Conservation (phyloP, 2,329 filamentous ascomycete species). For the Clarireedia homoeocarpa region DNA sequence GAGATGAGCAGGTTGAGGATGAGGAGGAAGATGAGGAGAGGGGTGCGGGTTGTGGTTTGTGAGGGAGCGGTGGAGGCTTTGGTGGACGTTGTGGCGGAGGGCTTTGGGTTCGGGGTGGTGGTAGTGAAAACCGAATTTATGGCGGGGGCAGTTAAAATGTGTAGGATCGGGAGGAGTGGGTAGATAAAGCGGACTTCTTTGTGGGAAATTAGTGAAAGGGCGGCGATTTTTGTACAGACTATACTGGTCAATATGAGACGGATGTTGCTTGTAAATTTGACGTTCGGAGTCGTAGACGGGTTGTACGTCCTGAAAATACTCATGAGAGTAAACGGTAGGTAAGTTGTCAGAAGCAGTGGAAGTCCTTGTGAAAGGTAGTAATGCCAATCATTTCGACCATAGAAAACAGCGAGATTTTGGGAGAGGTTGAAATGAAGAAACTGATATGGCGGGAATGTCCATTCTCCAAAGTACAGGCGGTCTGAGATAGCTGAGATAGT, state of each 20-base stretch:
- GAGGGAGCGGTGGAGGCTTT: conserved; percentile 22
- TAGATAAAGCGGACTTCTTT: conserved; percentile 98
- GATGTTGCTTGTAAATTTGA: conserved; percentile 26
- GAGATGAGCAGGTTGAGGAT: conserved; percentile 63
- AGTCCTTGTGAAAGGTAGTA: conserved; percentile 91
- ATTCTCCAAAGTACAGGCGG: conserved; percentile 70
- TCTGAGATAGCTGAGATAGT: conserved; percentile 60
- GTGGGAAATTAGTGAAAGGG: conserved; percentile 75
- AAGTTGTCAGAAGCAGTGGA: conserved; percentile 77
- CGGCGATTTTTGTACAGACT: conserved; percentile 44
- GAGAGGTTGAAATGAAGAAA: conserved; percentile 89
- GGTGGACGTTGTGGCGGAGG: conserved; percentile 8
- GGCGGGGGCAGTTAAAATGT: conserved; percentile 66
- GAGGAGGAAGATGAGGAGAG: conserved; percentile 50
- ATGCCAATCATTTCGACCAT: conserved; percentile 82
- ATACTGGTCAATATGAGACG: conserved; percentile 44
- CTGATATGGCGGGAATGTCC: conserved; percentile 81
- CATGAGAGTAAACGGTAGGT: conserved; percentile 68
- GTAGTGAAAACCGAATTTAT: conserved; percentile 46
- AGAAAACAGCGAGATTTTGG: conserved; percentile 83
- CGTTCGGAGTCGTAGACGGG: not conserved
- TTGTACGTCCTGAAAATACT: conserved; percentile 33
- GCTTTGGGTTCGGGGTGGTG: conserved; percentile 19
- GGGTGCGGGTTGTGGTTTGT: conserved; percentile 36
- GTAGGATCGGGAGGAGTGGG: conserved; percentile 79